Evolutionary conservation across 1,284 basidiomycete species (phyloP).

Genomic region (Testicularia cyperi): DNA sequence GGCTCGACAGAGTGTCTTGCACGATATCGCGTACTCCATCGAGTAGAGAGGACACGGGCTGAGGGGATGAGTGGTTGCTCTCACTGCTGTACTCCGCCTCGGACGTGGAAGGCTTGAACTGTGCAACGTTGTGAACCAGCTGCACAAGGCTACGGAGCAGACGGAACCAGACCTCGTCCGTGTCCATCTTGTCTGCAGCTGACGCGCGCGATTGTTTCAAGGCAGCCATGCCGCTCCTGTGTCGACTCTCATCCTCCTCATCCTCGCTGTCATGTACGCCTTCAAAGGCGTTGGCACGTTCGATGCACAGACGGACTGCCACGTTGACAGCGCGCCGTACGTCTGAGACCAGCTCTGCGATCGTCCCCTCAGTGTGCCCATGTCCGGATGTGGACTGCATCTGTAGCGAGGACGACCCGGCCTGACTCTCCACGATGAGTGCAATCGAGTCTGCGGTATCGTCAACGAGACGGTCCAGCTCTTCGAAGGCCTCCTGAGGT

Average conservation of each 20-base stretch:
- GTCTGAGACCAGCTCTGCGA: slow-evolving; percentile 11
- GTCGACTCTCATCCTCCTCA: slow-evolving; percentile 7
- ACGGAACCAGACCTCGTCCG: slow-evolving; percentile 88
- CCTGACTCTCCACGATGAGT: background rate
- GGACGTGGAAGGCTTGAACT: background rate
- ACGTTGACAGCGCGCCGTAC: slow-evolving; percentile 27
- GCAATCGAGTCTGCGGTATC: slow-evolving; percentile 18
- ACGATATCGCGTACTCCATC: slow-evolving; percentile 67
- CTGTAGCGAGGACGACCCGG: background rate
- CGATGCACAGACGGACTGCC: slow-evolving; percentile 36
- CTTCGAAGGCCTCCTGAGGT: slow-evolving; percentile 64
- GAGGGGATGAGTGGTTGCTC: background rate
- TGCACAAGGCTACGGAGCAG: slow-evolving; percentile 78
- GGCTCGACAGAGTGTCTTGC: slow-evolving; percentile 78
- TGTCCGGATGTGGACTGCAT: too few species aligned
- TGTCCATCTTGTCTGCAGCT: slow-evolving; percentile 56
- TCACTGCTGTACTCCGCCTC: background rate
- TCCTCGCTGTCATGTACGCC: slow-evolving; percentile 31
- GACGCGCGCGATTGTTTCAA: background rate
- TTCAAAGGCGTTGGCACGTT: slow-evolving; percentile 22
- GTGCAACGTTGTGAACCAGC: slow-evolving; percentile 67
- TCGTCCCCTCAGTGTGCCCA: background rate
- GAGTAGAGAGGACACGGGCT: slow-evolving; percentile 2
- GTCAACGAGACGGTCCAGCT: slow-evolving; percentile 50
- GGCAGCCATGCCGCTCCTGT: background rate